Evolutionary conservation across 2,329 filamentous ascomycete genomes (phyloP), one percentile per base, ranked within the genome.

Genomic region (Pyrenophora graminea): DNA sequence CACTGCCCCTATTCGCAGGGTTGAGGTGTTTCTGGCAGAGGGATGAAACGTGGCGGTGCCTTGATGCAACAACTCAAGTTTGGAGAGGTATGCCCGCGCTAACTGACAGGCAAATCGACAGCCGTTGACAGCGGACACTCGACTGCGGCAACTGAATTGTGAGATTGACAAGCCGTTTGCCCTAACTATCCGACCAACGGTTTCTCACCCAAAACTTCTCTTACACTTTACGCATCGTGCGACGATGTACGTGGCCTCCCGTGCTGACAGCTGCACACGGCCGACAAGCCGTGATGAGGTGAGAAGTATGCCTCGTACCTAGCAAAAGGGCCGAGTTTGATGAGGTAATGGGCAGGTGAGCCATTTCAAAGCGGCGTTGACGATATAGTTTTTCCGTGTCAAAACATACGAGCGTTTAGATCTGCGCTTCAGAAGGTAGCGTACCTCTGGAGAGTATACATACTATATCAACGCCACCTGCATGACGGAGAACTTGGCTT

Each of bases 21-120:
- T 41, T 45, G 45, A 53, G 38, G 59, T 63, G 67, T 70, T 68
- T 68, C 61, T 61, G 57, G 52, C 45, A 42, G 61, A 58, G 63
- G 61, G 60, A 65, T 73, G 69, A 73, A 73, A 73, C 70, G 54
- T 41, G 58, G 53, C 31, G 55, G 48, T 49, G 39, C 61, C 48
- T 55, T 46, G 52, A 45, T 57, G 58, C 49, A 48, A 64, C 55
- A 45, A 50, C 47, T 65, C 60, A 64, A 62, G 62, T 55, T 55
- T 55, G 23, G 39, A 30, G 34, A 39, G 27, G 12, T 32, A 15
- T 17, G 53, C 27, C 58, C 61, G 56, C 58, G 48, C 32, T 38
- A 19, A 15, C 34, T 36, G 36, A 45, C 53, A 19, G 43, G 33
- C 23, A 32, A 38, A 44, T 47, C 48, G 49, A 44, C 43, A 39